A percentile compares a stretch with the other conserved stretches of the same genome.
phyloP scores from a whole-genome alignment of 345 rosid genomes.

The Citrus maxima region DNA sequence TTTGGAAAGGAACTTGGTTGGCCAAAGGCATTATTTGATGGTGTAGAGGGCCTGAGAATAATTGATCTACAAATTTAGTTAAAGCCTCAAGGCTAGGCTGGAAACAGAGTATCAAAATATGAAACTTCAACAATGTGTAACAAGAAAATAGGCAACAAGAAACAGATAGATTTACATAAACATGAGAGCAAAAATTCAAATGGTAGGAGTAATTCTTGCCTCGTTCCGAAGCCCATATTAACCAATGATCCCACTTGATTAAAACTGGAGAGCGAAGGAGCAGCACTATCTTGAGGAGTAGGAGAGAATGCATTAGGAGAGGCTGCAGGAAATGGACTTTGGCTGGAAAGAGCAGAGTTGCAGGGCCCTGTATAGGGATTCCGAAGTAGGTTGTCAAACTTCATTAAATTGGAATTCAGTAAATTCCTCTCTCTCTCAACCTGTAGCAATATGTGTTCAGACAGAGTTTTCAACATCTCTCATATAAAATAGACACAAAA shows the following conservation, averaged over 20 bases:
- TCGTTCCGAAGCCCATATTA: slow-evolving; percentile 29
- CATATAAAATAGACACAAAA: not conserved
- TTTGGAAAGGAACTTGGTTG: slow-evolving; percentile 41
- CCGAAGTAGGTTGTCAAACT: slow-evolving; percentile 61
- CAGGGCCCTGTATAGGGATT: slow-evolving; percentile 46
- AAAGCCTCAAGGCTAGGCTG: not conserved
- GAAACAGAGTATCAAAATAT: slow-evolving; percentile 8
- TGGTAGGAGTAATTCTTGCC: slow-evolving; percentile 21
- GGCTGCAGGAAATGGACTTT: slow-evolving; percentile 29
- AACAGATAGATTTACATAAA: not conserved
- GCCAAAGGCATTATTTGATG: slow-evolving; percentile 37
- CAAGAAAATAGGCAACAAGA: not conserved
- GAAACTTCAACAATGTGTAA: not conserved
- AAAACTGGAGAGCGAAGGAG: slow-evolving; percentile 50
- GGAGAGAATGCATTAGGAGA: slow-evolving; percentile 33
- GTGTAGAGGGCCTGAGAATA: slow-evolving; percentile 31
- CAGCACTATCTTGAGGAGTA: slow-evolving; percentile 34
- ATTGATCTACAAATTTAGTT: not conserved
- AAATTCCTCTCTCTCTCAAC: slow-evolving; percentile 73
- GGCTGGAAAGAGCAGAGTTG: slow-evolving; percentile 23
- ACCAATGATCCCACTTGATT: slow-evolving; percentile 41
- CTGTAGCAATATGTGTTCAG: slow-evolving; percentile 32
- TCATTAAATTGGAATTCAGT: slow-evolving; percentile 53
- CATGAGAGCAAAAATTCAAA: slow-evolving; percentile 1
- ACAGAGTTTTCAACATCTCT: slow-evolving; percentile 1